A percentile compares a stretch with the other conserved stretches of the same genome.
These are phyloP conservation scores for Cryptosporidium tyzzeri DNA, from an alignment of 169 alveolate genomes.

Conservation along the genomic window DNA sequence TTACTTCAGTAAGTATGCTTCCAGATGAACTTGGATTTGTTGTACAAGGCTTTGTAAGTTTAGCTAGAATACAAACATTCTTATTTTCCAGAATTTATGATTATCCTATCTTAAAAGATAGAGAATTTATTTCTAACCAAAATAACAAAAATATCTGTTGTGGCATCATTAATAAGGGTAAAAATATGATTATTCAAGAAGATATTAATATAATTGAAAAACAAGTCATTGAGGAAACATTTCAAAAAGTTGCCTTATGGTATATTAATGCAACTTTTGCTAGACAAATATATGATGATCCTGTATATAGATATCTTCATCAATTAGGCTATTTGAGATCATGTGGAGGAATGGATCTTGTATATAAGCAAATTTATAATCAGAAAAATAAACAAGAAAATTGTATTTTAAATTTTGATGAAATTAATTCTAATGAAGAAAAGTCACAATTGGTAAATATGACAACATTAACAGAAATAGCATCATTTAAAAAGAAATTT, in stretches of 20 bases:
- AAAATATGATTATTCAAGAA: neutral
- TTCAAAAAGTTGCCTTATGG: slow-evolving; percentile 5
- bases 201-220: neutral
- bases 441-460: slow-evolving; percentile 3
- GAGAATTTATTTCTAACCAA: neutral
- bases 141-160: neutral
- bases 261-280: slow-evolving; percentile 55
- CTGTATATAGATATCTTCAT: slow-evolving; percentile 45
- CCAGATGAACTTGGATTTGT: slow-evolving; percentile 67
- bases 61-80: slow-evolving; percentile 53
- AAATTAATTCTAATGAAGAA: neutral
- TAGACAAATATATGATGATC: slow-evolving; percentile 65
- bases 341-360: slow-evolving; percentile 62
- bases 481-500: slow-evolving; percentile 20
- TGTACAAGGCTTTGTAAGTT: slow-evolving; percentile 56
- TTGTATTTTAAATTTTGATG: neutral
- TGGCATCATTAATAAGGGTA: neutral
- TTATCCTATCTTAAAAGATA: slow-evolving; percentile 31
- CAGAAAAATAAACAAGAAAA: neutral
- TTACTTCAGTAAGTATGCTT: slow-evolving; percentile 38
- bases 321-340: slow-evolving; percentile 45
- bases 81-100: slow-evolving; percentile 53
- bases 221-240: neutral
- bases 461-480: slow-evolving; percentile 34
- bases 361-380: neutral